phyloP scores from a whole-genome alignment of 2,329 filamentous ascomycete species.

The Onygena corvina region DNA sequence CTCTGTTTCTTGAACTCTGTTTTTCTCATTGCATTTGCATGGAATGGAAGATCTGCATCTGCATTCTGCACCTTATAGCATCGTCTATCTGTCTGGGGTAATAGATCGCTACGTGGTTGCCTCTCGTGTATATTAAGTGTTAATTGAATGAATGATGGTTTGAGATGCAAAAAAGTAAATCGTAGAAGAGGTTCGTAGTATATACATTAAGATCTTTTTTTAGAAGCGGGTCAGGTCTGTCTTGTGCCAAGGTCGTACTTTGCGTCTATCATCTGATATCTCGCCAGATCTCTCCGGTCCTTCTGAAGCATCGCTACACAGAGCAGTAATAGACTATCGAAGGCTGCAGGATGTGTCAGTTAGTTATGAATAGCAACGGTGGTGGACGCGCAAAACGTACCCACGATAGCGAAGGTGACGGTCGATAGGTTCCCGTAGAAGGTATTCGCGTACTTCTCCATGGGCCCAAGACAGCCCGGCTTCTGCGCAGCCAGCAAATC shows the following conservation, averaged over 20 bases:
- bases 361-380: background rate
- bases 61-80: background rate
- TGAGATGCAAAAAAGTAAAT: constrained; percentile 1
- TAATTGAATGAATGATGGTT: background rate
- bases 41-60: background rate
- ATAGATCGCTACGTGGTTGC: background rate
- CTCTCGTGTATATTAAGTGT: constrained; percentile 1
- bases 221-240: background rate
- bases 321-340: constrained; percentile 57
- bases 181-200: too few relatives aligned
- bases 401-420: constrained; percentile 66
- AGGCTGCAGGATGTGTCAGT: constrained; percentile 27
- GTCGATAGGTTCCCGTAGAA: constrained; percentile 70
- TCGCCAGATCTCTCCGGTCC: constrained; percentile 65
- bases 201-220: too few relatives aligned
- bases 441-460: constrained; percentile 56
- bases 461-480: constrained; percentile 55
- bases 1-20: background rate
- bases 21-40: constrained; percentile 4
- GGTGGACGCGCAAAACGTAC: constrained; percentile 27
- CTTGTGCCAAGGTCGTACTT: constrained; percentile 42
- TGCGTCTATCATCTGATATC: constrained; percentile 70
- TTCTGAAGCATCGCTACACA: constrained; percentile 65
- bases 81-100: background rate
- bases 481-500: constrained; percentile 58